These are phyloP conservation scores for Musa beccarii DNA, from an alignment of 176 grass and related monocot genomes.

Conservation along the genomic window DNA sequence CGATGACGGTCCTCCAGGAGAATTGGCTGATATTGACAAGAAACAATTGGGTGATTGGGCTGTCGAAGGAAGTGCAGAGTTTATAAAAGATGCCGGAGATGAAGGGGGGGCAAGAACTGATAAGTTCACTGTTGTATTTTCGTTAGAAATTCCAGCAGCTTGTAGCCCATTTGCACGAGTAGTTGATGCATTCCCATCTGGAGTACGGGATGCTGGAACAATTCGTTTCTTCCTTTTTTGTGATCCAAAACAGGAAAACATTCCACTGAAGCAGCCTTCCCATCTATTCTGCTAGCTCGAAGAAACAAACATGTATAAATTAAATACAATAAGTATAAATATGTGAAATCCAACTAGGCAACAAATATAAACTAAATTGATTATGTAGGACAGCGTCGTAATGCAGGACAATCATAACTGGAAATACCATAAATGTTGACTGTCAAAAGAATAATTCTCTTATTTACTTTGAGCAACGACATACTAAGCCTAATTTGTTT, in stretches of 20 bases:
- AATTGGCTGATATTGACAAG: constrained; percentile 25
- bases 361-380: background rate
- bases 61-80: constrained; percentile 5
- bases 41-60: constrained; percentile 10
- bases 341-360: background rate
- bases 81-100: constrained; percentile 7
- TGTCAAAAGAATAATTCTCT: no score
- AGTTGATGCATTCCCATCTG: constrained; percentile 10
- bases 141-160: background rate
- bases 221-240: constrained; percentile 4
- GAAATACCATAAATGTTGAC: no score
- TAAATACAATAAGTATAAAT: background rate
- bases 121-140: constrained; percentile 7
- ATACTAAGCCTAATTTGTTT: no score
- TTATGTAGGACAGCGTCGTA: no score
- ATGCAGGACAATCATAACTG: no score
- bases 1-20: constrained; percentile 35
- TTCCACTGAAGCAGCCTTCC: constrained; percentile 4
- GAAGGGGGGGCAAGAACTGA: constrained; percentile 5
- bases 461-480: no score
- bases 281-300: background rate
- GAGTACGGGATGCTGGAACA: constrained; percentile 8
- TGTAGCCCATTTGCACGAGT: background rate
- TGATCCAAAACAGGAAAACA: background rate
- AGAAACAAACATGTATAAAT: background rate